These are phyloP conservation scores for Lichtheimia ramosa DNA, from an alignment of 371 early-diverging fungal genomes.

Conservation along the genomic window DNA sequence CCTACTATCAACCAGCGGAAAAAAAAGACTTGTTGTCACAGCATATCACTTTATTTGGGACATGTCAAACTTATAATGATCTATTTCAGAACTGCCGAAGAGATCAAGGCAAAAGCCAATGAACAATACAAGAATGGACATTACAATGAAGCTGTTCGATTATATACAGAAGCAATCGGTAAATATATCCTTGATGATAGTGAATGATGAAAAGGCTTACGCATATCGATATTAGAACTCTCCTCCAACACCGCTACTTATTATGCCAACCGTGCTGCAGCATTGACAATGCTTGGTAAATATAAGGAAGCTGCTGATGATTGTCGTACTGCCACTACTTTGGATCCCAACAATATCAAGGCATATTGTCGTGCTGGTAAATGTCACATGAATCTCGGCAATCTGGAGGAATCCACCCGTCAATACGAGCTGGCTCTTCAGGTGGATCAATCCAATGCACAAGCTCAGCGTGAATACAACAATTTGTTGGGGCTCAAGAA, in stretches of 20 bases:
- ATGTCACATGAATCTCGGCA: conserved; percentile 69
- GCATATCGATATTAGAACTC: conserved; percentile 30
- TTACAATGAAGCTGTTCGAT: conserved; percentile 58
- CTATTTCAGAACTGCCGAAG: conserved; percentile 39
- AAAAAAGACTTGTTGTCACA: neutral
- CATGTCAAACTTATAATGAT: neutral
- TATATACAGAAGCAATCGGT: conserved; percentile 67
- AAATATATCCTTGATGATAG: conserved; percentile 7
- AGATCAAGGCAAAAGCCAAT: conserved; percentile 61
- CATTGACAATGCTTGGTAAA: conserved; percentile 70
- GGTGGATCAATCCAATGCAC: conserved; percentile 47
- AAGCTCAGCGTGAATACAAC: conserved; percentile 46
- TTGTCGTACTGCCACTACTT: conserved; percentile 61
- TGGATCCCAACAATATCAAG: conserved; percentile 72
- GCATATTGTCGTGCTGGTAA: conserved; percentile 73
- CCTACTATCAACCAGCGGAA: too few species aligned
- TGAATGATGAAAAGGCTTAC: too few species aligned
- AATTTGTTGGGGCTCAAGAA: conserved; percentile 50
- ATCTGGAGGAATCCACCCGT: conserved; percentile 53
- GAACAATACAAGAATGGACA: conserved; percentile 60
- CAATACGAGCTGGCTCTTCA: conserved; percentile 43
- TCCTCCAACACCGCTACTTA: conserved; percentile 67
- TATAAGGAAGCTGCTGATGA: conserved; percentile 70
- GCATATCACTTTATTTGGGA: neutral
- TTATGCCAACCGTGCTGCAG: conserved; percentile 84